Evolutionary conservation across 2,329 filamentous ascomycete genomes (phyloP), one percentile per base, ranked within the genome.

Genomic region (Sclerotinia subarctica): DNA sequence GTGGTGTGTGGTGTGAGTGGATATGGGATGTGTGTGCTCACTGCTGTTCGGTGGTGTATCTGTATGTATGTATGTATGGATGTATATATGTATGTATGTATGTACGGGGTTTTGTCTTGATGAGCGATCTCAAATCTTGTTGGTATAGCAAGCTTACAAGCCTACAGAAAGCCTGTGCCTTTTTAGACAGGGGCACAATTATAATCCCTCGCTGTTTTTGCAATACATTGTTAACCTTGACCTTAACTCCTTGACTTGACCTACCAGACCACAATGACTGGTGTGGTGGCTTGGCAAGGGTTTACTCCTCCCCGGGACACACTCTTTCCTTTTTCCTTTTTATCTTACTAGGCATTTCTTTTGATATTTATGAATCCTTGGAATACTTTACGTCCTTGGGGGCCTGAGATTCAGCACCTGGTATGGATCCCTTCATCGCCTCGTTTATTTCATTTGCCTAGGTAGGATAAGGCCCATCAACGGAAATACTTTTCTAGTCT

Each of bases 211-310:
- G 62, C 52, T 53, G 62, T 57, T 57, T 53, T 53, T 64, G 49
- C 11, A 46, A 13, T 29, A 24, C 19, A 42, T 42, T 42, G 11
- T 44, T 29, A n/a, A 64, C 62, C 49, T 64, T 44, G 29, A 26
- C 32, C 60, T 29, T 68, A 46, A 51, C 58, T 69, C 64, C 53
- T 64, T 58, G 62, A 59, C 38, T 57, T 58, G 42, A 35, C 52
- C 38, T 44, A 46, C 46, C 24, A 32, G 54, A 66, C 29, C 53
- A 66, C 53, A 44, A 60, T 54, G 49, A 63, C 47, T 67, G 68
- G 67, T 59, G 69, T 70, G 1, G 38, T 42, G 38, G 69, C 67
- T 67, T 70, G 64, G 63, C 63, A 67, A 66, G 67, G 69, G 62
- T 26, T 51, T 54, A n/a, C 51, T 54, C 32, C 51, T 54, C 32